A percentile compares a stretch with the other conserved stretches of the same genome.
Evolutionary conservation across 2,329 filamentous ascomycete genomes (phyloP).

Genomic region (Penicillium occitanis): DNA sequence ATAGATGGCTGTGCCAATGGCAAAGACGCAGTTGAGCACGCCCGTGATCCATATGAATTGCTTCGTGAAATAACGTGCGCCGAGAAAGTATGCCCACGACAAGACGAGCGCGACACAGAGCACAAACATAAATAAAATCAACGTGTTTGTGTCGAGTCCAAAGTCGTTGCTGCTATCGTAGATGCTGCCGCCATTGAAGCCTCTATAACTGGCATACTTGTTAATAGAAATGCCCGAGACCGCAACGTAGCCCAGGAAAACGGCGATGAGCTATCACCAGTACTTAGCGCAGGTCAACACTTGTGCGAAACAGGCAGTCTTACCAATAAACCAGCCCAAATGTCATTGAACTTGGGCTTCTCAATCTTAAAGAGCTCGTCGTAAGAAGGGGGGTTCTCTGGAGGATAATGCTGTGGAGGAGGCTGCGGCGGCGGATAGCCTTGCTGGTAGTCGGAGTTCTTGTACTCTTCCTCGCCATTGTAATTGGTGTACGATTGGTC

Average conservation of each 20-base stretch:
- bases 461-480: conserved; percentile 24
- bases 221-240: conserved; percentile 74
- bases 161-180: conserved; percentile 67
- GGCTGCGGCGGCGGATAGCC: conserved; percentile 8
- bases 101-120: conserved; percentile 71
- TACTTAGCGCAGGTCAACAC: not conserved
- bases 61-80: conserved; percentile 77
- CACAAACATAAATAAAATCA: conserved; percentile 80
- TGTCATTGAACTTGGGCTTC: conserved; percentile 83
- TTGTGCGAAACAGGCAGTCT: conserved; percentile 23
- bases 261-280: conserved; percentile 62
- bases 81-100: conserved; percentile 73
- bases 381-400: conserved; percentile 49
- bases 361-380: conserved; percentile 80
- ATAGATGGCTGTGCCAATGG: conserved; percentile 81
- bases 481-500: conserved; percentile 6
- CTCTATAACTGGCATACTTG: conserved; percentile 66
- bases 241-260: conserved; percentile 70
- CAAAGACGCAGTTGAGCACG: conserved; percentile 80
- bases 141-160: conserved; percentile 75
- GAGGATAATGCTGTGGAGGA: conserved; percentile 31
- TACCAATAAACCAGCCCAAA: conserved; percentile 82
- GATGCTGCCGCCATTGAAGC: conserved; percentile 69
- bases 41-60: conserved; percentile 91
- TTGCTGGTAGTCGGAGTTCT: conserved; percentile 9